These are phyloP conservation scores for Aureobasidium melanogenum DNA, from an alignment of 2,329 filamentous ascomycete genomes.

Conservation along the genomic window DNA sequence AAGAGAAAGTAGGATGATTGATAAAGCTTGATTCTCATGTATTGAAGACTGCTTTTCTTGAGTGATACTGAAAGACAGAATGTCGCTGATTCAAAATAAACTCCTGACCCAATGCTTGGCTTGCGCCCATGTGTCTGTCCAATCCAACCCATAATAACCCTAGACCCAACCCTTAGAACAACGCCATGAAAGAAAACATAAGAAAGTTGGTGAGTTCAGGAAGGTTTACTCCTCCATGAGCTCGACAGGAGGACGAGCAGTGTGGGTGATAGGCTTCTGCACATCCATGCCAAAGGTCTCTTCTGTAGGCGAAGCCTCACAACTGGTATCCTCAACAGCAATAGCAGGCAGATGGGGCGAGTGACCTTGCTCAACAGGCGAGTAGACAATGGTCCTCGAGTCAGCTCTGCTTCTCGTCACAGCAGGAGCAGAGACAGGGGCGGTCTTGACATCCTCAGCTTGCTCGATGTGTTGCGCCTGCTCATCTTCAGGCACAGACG, in stretches of 20 bases:
- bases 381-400: constrained; percentile 53
- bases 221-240: constrained; percentile 36
- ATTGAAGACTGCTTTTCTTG: background rate
- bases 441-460: background rate
- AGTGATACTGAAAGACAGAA: background rate
- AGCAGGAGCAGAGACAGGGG: background rate
- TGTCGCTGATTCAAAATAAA: background rate
- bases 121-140: background rate
- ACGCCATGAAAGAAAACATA: background rate
- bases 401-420: constrained; percentile 31
- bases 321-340: constrained; percentile 53
- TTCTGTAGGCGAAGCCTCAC: constrained; percentile 36
- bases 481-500: constrained; percentile 7
- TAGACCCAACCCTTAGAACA: background rate
- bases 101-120: constrained; percentile 5
- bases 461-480: background rate
- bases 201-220: background rate
- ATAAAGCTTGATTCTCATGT: background rate
- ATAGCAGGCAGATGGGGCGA: constrained; percentile 53
- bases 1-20: background rate
- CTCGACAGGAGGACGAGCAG: constrained; percentile 48
- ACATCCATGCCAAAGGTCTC: constrained; percentile 34
- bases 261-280: constrained; percentile 41
- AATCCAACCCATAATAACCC: background rate
- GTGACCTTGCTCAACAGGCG: constrained; percentile 53